Evolutionary conservation across 225 moss, liverwort and hornwort species (phyloP), one percentile per base, ranked within the genome.

Genomic region (Sphagnum tenellum): DNA sequence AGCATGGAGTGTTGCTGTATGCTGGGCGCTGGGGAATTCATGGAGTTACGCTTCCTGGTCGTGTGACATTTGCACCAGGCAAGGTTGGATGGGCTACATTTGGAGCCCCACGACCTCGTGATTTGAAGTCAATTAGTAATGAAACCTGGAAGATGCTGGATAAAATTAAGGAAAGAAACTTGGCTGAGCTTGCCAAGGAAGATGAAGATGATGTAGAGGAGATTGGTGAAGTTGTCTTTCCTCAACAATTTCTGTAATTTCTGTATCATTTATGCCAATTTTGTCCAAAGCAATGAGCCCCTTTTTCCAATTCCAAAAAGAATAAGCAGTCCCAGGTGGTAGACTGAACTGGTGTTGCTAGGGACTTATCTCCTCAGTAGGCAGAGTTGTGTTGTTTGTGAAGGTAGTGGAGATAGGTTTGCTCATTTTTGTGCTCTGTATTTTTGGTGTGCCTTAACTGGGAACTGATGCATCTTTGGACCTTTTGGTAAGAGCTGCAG

Each of bases 11-110:
- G 13, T 85, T 98, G 59, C 76, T 98, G 70, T 84, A 93, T 69
- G 82, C 68, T 59, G 98, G 98, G 46, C 85, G 98, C 53, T 98
- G 98, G 98, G 93, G 98, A 63, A 87, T 98, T 64, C 82, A 90
- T 76, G 93, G 98, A 70, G 85, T 89, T 55, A 85, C 98, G 7
- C 87, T 98, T 10, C 90, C 93, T 68, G 98, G 98, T 52, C 83
- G 98, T 79, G 87, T 74, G 48, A 98, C 98, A 3, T 98, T 87
- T 72, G 81, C 79, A 66, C 98, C 98, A 5, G 98, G 98, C 70
- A 90, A 93, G 74, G 81, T 90, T n/a, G 98, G 98, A 58, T 98
- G 75, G 77, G 93, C 66, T 56, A 93, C 98, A 13, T 98, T 90
- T 71, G 98, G 93, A 63, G 93, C 93, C 67, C 90, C 98, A 60